Evolutionary conservation across 2,329 filamentous ascomycete species (phyloP), one percentile per base, ranked within the genome.

Genomic region (Trichoderma endophyticum): DNA sequence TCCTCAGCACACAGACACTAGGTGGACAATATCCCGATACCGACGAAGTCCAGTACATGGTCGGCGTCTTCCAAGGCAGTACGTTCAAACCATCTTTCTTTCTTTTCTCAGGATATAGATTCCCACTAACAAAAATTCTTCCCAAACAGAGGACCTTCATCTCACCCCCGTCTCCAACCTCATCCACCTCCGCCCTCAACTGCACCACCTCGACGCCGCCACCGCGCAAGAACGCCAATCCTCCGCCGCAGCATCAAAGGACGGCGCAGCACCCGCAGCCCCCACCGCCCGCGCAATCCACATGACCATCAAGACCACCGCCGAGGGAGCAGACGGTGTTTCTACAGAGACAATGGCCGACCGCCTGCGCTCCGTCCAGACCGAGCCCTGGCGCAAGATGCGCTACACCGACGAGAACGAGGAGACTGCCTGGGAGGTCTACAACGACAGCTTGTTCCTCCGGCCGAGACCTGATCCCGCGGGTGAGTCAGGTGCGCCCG

Each of bases 41-140:
- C 3, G 89, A 91, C 74, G 88, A 91, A 74, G 91, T 92, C 26
- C 91, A 93, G 75, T 97, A 97, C 83, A 97, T 98, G 90, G 87
- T 98, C 64, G 96, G 94, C 32, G 92, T 94, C n/a, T 98, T 98
- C 80, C 89, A 92, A 79, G 91, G 91, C 66, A 89, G 93, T 95
- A 82, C 76, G 90, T 85, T 6, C 6, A 14, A 28, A 48, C 28
- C 3, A 48, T 24, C 3, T 3, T 1, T 24, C 18, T 32, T 4
- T 59, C 51, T 9, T 43, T n/a, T n/a, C 39, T 43, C 39, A 3
- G 7, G 39, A 79, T 73, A 32, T 15, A 21, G 0, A 14, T 18
- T 71, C 9, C 18, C 18, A 62, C 54, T 54, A 26, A 70, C 30
- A 54, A 79, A 54, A 79, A 74, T 70, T 64, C 18, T 32, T 26